phyloP scores from a whole-genome alignment of 352 stramenopile species.

The Achlya hypogyna region DNA sequence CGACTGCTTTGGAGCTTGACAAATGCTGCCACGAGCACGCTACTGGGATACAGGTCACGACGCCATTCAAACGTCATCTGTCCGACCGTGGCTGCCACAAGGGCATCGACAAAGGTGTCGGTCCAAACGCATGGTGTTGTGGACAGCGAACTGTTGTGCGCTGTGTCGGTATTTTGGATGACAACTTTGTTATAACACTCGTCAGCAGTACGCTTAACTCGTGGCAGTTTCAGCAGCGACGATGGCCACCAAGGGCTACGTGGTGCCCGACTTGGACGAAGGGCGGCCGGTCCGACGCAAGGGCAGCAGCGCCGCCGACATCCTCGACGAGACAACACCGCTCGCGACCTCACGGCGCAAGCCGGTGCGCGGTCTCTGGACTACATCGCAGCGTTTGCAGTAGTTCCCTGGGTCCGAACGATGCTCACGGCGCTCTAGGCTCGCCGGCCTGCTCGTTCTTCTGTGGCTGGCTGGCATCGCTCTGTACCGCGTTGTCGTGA shows the following conservation, averaged over 20 bases:
- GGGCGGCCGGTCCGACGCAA: constrained; percentile 3
- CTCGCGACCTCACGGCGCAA: background rate
- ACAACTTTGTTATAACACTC: no score
- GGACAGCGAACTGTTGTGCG: no score
- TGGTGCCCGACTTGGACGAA: background rate
- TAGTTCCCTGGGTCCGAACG: no score
- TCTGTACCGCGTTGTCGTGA: background rate
- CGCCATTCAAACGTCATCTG: no score
- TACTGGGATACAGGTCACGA: no score
- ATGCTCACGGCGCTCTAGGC: background rate
- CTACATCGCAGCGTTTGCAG: background rate
- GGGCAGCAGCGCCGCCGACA: background rate
- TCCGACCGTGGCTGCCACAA: no score
- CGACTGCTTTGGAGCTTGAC: no score
- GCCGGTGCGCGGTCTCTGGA: background rate
- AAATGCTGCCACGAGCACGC: no score
- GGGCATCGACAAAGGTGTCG: no score
- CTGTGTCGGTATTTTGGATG: no score
- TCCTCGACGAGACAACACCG: background rate
- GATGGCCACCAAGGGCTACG: background rate
- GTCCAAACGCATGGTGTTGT: no score
- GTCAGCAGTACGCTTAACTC: no score
- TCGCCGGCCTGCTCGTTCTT: background rate
- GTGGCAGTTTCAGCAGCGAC: background rate
- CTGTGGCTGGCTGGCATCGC: background rate